Evolutionary conservation across 2,329 filamentous ascomycete genomes (phyloP).

Genomic region (Teratosphaeria epicoccoides): DNA sequence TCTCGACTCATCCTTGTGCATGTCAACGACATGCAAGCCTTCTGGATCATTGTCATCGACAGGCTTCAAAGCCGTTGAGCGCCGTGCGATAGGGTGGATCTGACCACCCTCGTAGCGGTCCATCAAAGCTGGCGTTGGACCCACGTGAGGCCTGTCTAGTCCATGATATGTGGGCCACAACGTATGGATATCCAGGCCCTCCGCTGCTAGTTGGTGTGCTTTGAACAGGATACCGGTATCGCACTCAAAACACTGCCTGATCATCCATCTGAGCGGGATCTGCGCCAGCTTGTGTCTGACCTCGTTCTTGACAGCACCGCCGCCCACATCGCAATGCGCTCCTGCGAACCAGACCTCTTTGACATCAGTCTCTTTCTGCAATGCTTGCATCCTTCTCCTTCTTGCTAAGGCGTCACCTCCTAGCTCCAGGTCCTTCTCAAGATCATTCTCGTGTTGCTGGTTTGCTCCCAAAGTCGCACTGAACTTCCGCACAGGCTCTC

Average conservation of each 20-base stretch:
- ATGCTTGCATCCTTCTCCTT: background rate
- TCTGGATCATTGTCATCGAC: slow-evolving; percentile 4
- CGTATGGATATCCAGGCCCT: slow-evolving; percentile 33
- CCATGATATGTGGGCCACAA: slow-evolving; percentile 31
- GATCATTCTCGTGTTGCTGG: background rate
- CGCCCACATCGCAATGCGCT: slow-evolving; percentile 36
- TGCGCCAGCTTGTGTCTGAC: slow-evolving; percentile 34
- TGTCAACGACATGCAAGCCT: slow-evolving; percentile 16
- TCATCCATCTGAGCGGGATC: slow-evolving; percentile 40
- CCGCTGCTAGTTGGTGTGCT: slow-evolving; percentile 29
- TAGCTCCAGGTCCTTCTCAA: slow-evolving; percentile 6
- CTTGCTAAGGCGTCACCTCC: background rate
- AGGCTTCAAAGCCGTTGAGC: slow-evolving; percentile 20
- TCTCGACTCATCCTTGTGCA: slow-evolving; percentile 12
- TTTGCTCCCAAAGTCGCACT: slow-evolving; percentile 1
- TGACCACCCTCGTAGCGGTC: slow-evolving; percentile 27
- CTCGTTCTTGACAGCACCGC: slow-evolving; percentile 33
- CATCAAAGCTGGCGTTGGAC: slow-evolving; percentile 27
- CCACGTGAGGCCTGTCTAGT: slow-evolving; percentile 22
- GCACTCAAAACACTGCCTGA: slow-evolving; percentile 38
- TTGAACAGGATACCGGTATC: slow-evolving; percentile 37
- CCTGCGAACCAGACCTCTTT: slow-evolving; percentile 37
- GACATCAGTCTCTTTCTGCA: slow-evolving; percentile 17
- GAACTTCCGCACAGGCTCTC: slow-evolving; percentile 1
- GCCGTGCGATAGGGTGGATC: slow-evolving; percentile 24